These are phyloP conservation scores for Stagonosporopsis vannaccii DNA, from an alignment of 2,329 filamentous ascomycete genomes.

Conservation along the genomic window DNA sequence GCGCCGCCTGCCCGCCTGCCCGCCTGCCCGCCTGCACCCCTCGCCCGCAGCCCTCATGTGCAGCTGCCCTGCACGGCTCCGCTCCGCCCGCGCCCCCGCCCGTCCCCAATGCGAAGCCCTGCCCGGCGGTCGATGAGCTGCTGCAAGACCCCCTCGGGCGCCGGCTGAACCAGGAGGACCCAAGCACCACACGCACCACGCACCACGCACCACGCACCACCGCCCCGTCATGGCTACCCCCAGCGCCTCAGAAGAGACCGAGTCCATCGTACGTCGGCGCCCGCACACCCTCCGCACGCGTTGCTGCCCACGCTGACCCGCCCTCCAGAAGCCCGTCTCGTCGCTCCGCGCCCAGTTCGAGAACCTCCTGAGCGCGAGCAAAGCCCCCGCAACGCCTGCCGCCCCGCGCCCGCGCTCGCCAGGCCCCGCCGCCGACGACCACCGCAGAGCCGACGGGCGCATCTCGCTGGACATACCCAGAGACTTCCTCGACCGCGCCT, in stretches of 20 bases:
- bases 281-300: background rate
- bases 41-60: background rate
- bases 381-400: conserved; percentile 29
- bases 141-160: conserved; percentile 40
- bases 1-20: background rate
- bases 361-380: conserved; percentile 66
- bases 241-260: conserved; percentile 64
- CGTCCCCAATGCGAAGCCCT: conserved; percentile 43
- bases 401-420: conserved; percentile 40
- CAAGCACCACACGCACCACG: background rate
- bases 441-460: conserved; percentile 42
- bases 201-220: background rate
- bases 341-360: conserved; percentile 83
- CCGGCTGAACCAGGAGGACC: conserved; percentile 42
- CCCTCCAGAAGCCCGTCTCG: conserved; percentile 75
- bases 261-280: conserved; percentile 71
- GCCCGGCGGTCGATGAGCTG: conserved; percentile 43
- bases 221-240: conserved; percentile 49
- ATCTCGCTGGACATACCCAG: conserved; percentile 54
- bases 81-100: conserved; percentile 23
- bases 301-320: conserved; percentile 23
- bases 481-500: conserved; percentile 30
- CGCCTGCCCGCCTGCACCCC: background rate
- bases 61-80: conserved; percentile 26
- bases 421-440: conserved; percentile 43